Conservation (phyloP, 2,329 filamentous ascomycete genomes). For the Penicillium sp. region DNA sequence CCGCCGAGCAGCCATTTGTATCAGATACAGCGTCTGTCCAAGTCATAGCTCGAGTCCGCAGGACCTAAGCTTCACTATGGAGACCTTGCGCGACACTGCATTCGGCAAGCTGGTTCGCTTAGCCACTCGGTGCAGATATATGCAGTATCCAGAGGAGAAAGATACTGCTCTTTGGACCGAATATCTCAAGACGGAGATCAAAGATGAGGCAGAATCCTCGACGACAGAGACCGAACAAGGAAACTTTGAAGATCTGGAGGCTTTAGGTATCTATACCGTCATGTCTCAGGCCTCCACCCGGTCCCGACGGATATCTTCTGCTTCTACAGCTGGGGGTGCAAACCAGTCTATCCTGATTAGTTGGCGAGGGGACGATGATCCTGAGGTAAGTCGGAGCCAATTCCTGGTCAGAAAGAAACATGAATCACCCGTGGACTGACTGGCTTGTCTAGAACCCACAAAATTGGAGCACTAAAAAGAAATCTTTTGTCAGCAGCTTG, state of each 20-base stretch:
- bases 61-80: slow-evolving; percentile 2
- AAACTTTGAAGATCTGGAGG: slow-evolving; percentile 10
- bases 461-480: slow-evolving; percentile 49
- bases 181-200: slow-evolving; percentile 12
- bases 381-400: slow-evolving; percentile 10
- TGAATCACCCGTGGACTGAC: not conserved
- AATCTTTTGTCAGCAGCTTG: slow-evolving; percentile 47
- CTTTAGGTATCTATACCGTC: slow-evolving; percentile 17
- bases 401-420: not conserved
- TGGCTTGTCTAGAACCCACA: slow-evolving; percentile 40
- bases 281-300: slow-evolving; percentile 18
- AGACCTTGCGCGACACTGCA: slow-evolving; percentile 21
- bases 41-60: not conserved
- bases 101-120: slow-evolving; percentile 25
- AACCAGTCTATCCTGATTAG: slow-evolving; percentile 14
- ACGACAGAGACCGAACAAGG: slow-evolving; percentile 1
- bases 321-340: not conserved
- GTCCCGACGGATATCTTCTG: slow-evolving; percentile 1
- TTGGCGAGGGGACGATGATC: slow-evolving; percentile 17
- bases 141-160: slow-evolving; percentile 22
- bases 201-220: slow-evolving; percentile 4
- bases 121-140: slow-evolving; percentile 4
- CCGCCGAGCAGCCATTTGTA: not conserved
- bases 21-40: not conserved
- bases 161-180: slow-evolving; percentile 12